These are phyloP conservation scores for Haberlea rhodopensis DNA, from an alignment of 257 asterid genomes.

Conservation along the genomic window DNA sequence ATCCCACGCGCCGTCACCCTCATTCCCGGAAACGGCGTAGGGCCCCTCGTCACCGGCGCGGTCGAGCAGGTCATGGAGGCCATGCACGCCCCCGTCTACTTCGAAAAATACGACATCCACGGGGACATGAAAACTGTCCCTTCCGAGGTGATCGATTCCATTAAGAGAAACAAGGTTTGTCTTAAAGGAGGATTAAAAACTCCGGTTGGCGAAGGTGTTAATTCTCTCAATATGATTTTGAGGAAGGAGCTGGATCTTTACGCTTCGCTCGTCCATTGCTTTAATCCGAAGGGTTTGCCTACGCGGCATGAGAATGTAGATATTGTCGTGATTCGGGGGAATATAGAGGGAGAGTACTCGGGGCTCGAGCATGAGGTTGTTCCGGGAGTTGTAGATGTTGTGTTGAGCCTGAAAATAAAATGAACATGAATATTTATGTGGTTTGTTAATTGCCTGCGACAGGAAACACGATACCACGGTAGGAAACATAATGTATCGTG, in stretches of 20 bases:
- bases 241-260: slow-evolving; percentile 95
- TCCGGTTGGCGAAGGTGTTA: slow-evolving; percentile 95
- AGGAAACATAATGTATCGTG: too few species aligned
- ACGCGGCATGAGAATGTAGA: slow-evolving; percentile 83
- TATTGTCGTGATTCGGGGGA: slow-evolving; percentile 92
- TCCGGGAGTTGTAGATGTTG: slow-evolving; percentile 96
- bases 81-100: slow-evolving; percentile 92
- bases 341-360: slow-evolving; percentile 93
- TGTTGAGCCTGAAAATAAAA: too few species aligned
- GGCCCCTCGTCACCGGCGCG: slow-evolving; percentile 91
- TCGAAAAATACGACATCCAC: slow-evolving; percentile 75
- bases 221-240: slow-evolving; percentile 74
- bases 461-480: too few species aligned
- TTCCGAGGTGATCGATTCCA: slow-evolving; percentile 66
- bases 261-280: slow-evolving; percentile 92
- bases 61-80: slow-evolving; percentile 98
- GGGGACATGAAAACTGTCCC: slow-evolving; percentile 87
- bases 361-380: slow-evolving; percentile 99
- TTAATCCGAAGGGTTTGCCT: slow-evolving; percentile 71
- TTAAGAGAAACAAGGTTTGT: slow-evolving; percentile 83
- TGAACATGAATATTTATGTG: too few species aligned
- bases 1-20: slow-evolving; percentile 78
- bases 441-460: too few species aligned
- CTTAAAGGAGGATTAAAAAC: slow-evolving; percentile 87
- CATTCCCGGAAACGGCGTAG: slow-evolving; percentile 93